Evolutionary conservation across 2,329 filamentous ascomycete genomes (phyloP).

Genomic region (Pseudocercospora fijiensis): DNA sequence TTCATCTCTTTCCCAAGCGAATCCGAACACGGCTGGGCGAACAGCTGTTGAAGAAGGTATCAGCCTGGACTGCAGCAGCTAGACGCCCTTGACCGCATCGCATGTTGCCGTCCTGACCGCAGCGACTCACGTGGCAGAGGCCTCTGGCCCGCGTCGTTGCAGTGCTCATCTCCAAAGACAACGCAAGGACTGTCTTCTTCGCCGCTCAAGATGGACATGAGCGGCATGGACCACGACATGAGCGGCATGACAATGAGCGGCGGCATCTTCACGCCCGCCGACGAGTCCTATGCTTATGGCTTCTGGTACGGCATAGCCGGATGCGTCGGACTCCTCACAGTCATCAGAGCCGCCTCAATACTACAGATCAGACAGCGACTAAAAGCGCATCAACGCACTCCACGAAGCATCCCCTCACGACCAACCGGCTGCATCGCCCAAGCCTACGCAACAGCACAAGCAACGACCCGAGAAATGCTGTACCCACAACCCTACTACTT

Average conservation of each 20-base stretch:
- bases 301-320: conserved; percentile 36
- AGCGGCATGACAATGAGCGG: conserved; percentile 34
- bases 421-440: conserved; percentile 28
- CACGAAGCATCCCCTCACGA: conserved; percentile 26
- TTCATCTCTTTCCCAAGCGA: neutral
- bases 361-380: conserved; percentile 23
- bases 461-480: conserved; percentile 29
- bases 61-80: neutral
- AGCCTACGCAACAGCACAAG: conserved; percentile 32
- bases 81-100: neutral
- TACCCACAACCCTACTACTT: conserved; percentile 36
- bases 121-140: neutral
- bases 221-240: conserved; percentile 26
- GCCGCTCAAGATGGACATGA: conserved; percentile 23
- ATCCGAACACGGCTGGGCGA: neutral
- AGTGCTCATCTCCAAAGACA: neutral
- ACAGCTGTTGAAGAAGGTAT: neutral
- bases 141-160: neutral
- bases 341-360: conserved; percentile 18
- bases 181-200: neutral
- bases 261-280: conserved; percentile 29
- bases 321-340: conserved; percentile 29
- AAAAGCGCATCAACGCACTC: conserved; percentile 13
- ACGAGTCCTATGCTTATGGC: conserved; percentile 30
- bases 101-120: neutral